These are phyloP conservation scores for Alternaria ethzedia DNA, from an alignment of 2,329 filamentous ascomycete genomes.

Conservation along the genomic window DNA sequence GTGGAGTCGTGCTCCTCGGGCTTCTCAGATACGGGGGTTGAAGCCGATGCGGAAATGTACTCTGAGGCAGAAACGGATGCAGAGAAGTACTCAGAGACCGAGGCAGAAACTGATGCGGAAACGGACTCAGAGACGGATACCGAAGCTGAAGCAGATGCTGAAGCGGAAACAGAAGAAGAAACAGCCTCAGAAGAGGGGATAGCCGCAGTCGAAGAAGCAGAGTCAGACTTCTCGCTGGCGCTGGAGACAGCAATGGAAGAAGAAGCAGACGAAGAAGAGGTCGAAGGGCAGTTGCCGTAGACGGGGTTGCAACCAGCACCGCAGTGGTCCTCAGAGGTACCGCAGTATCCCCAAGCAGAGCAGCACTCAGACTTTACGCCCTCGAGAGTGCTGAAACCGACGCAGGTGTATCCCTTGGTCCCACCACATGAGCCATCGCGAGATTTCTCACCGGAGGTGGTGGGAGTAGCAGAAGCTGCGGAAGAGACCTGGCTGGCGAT, in stretches of 20 bases:
- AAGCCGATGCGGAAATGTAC: constrained; percentile 8
- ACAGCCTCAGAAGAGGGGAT: background rate
- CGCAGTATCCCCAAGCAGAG: constrained; percentile 52
- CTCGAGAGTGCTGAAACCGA: constrained; percentile 22
- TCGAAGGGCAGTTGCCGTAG: constrained; percentile 31
- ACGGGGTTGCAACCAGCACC: constrained; percentile 36
- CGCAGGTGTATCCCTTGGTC: constrained; percentile 29
- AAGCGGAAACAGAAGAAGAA: background rate
- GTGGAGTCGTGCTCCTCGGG: constrained; percentile 13
- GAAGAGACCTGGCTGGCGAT: constrained; percentile 7
- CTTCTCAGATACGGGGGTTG: constrained; percentile 8
- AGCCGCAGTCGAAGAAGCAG: background rate
- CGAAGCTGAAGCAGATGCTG: background rate
- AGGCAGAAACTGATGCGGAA: constrained; percentile 3
- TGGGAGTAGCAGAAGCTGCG: constrained; percentile 14
- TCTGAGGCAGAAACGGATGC: background rate
- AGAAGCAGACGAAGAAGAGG: background rate
- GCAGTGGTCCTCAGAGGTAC: constrained; percentile 36
- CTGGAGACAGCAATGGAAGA: constrained; percentile 1
- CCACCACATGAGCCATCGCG: constrained; percentile 32
- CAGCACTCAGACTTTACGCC: constrained; percentile 52
- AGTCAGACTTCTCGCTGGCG: constrained; percentile 9
- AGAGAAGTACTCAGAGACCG: background rate
- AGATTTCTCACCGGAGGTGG: constrained; percentile 17
- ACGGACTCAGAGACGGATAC: background rate